Percentiles rank a stretch among this genome's conserved stretches.
These are phyloP conservation scores for Pulicaria dysenterica DNA, from an alignment of 129 eudicot genomes.

Conservation along the genomic window DNA sequence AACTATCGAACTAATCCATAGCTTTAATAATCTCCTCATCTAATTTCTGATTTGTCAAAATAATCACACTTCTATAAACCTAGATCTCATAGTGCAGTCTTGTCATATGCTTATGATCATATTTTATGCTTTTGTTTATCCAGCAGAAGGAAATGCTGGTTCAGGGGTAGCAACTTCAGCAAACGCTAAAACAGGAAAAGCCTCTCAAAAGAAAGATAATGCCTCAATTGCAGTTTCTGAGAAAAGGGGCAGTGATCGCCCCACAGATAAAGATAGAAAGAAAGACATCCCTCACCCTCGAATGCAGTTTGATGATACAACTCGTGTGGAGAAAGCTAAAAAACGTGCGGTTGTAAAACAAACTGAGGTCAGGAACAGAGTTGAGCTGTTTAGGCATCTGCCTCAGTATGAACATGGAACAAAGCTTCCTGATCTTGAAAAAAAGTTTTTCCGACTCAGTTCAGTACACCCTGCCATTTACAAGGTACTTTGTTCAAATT, in stretches of 20 bases:
- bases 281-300: slow-evolving; percentile 98
- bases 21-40: background rate
- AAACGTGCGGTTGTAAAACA: slow-evolving; percentile 92
- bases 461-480: slow-evolving; percentile 90
- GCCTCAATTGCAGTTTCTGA: slow-evolving; percentile 61
- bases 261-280: slow-evolving; percentile 80
- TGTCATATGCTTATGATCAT: background rate
- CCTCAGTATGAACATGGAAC: slow-evolving; percentile 99
- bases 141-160: slow-evolving; percentile 59
- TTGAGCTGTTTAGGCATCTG: slow-evolving; percentile 88
- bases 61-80: background rate
- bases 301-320: slow-evolving; percentile 94
- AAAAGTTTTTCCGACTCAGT: slow-evolving; percentile 76
- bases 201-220: slow-evolving; percentile 67
- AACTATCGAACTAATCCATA: background rate
- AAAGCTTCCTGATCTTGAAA: slow-evolving; percentile 80
- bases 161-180: slow-evolving; percentile 44
- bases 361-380: slow-evolving; percentile 84
- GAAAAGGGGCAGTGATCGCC: slow-evolving; percentile 70
- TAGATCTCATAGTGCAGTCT: background rate
- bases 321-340: slow-evolving; percentile 94
- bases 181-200: slow-evolving; percentile 48
- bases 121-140: background rate
- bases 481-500: slow-evolving; percentile 55
- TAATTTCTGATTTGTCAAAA: background rate